phyloP scores from a whole-genome alignment of 371 early-diverging fungal species.

The Nosema muscidifuracis region DNA sequence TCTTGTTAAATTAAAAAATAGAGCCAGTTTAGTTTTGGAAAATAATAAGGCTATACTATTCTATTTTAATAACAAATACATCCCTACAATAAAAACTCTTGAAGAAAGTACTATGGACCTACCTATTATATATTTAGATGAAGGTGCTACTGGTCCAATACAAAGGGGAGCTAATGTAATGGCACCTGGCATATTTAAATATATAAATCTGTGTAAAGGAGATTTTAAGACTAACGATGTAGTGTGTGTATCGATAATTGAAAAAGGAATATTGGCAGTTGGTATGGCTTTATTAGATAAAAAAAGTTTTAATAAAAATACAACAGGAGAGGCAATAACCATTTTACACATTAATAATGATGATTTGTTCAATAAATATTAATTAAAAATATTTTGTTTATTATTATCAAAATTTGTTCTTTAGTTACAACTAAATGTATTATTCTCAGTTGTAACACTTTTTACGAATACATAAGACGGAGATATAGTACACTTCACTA shows the following conservation, averaged over 20 bases:
- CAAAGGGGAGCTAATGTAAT: conserved; percentile 62
- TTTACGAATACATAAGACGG: conserved; percentile 17
- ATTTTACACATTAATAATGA: conserved; percentile 36
- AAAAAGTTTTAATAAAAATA: conserved; percentile 13
- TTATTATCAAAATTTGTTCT: not conserved
- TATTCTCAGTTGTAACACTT: not conserved
- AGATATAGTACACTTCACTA: conserved; percentile 36
- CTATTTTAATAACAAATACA: conserved; percentile 36
- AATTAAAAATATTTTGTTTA: not conserved
- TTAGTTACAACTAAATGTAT: not conserved
- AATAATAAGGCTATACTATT: conserved; percentile 22
- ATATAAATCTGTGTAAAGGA: conserved; percentile 13
- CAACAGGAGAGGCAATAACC: conserved; percentile 29
- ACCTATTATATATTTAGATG: conserved; percentile 51
- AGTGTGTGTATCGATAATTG: conserved; percentile 30
- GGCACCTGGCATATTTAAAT: conserved; percentile 60
- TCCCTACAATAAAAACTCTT: conserved; percentile 42
- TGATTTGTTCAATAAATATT: conserved; percentile 25
- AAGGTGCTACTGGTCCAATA: conserved; percentile 59
- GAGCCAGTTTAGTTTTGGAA: conserved; percentile 24
- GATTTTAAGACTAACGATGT: conserved; percentile 41
- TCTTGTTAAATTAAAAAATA: conserved; percentile 34
- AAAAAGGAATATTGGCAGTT: conserved; percentile 33
- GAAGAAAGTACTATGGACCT: not conserved
- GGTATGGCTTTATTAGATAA: conserved; percentile 36